A percentile compares a stretch with the other conserved stretches of the same genome.
Evolutionary conservation across 2,329 filamentous ascomycete genomes (phyloP).

Genomic region (Fusarium sp.): DNA sequence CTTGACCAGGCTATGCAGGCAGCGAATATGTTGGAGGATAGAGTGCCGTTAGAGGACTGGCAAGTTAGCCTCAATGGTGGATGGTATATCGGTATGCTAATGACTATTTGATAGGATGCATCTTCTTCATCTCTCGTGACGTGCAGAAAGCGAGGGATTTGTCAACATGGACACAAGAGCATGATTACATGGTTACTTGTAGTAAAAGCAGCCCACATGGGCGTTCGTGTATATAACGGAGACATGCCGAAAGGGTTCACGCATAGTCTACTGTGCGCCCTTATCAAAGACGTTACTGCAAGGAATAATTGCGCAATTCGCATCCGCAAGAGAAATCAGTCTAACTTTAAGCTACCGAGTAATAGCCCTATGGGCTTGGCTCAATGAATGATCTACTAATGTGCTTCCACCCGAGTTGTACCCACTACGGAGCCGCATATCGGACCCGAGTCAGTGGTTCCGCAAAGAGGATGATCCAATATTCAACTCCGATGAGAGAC

Average conservation of each 20-base stretch:
- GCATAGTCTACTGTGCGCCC: not conserved
- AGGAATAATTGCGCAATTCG: constrained; percentile 1
- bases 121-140: not conserved
- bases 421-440: constrained; percentile 18
- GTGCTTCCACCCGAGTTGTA: not conserved
- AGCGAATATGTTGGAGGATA: not conserved
- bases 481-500: not conserved
- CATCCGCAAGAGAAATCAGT: not conserved
- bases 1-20: constrained; percentile 1
- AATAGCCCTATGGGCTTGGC: not conserved
- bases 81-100: not conserved
- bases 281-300: not conserved
- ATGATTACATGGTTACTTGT: not conserved
- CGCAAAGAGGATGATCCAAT: not conserved
- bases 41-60: not conserved
- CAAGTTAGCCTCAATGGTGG: not conserved
- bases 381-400: not conserved
- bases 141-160: not conserved
- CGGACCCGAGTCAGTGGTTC: constrained; percentile 4
- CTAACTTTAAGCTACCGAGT: not conserved
- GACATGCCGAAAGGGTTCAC: not conserved
- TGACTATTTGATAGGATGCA: not conserved
- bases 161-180: too few species aligned
- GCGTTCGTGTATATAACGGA: not conserved
- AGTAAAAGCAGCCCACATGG: not conserved